Evolutionary conservation across 352 stramenopile species (phyloP), one percentile per base, ranked within the genome.

Genomic region (Stramenopiles sp.): DNA sequence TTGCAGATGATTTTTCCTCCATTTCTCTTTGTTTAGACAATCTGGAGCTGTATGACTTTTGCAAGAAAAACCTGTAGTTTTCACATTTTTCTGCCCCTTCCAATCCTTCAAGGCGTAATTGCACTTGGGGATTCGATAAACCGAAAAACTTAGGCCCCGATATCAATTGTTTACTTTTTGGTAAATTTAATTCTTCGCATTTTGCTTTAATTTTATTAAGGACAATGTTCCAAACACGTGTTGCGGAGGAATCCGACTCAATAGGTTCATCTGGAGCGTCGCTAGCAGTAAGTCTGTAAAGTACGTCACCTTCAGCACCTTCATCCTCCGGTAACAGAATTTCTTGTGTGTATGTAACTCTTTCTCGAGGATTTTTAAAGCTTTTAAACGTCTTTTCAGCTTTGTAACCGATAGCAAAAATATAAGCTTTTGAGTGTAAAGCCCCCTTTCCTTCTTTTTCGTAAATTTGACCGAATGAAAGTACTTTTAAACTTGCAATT

Each of bases 21-120:
- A 76, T 76, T 76, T 76, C 13, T 7, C 31, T 76, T 20, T 33
- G 65, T 13, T 76, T 13, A 20, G 4, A 13, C 13, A 76, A 7
- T 76, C 31, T 76, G 13, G 30, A 4, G 13, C 30, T 33, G 65
- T 33, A 31, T 31, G 65, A 31, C 13, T 76, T 76, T 13, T 76
- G 65, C 4, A 76, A 13, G 7, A 33, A 13, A 76, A 76, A 76
- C 65, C 65, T 4, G 13, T 76, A 76, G 4, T 76, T 76, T 33
- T 76, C 31, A 33, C 65, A 76, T 13, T 76, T 76, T 31, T 76
- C 65, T 33, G 65, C 65, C 4, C 65, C 65, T 33, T 76, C 65
- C 13, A 76, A 13, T 13, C 65, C 65, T 13, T 76, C 65, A 4
- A 76, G 13, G 4, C 30, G 4, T 20, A 76, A 33, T 31, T 33